Percentiles rank a stretch among this genome's conserved stretches.
phyloP scores from a whole-genome alignment of 1,284 basidiomycete species.

The Lentinula novae-zelandiae region DNA sequence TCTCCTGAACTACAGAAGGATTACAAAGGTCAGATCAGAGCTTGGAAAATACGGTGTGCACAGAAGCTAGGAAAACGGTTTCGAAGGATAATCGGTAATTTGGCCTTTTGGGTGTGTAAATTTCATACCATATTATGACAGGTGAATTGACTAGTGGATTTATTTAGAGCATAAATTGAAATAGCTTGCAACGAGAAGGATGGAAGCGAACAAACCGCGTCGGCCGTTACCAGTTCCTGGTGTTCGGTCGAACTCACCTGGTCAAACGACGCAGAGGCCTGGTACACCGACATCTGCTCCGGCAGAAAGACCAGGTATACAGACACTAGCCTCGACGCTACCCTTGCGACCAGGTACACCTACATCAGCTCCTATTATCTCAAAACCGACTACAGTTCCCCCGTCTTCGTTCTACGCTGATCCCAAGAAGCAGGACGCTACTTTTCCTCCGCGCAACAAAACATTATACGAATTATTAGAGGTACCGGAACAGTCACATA shows the following conservation, averaged over 20 bases:
- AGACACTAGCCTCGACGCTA: background rate
- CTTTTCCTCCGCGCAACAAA: background rate
- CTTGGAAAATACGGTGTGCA: too few relatives aligned
- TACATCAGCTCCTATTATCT: background rate
- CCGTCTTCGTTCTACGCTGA: constrained; percentile 34
- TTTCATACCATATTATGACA: too few relatives aligned
- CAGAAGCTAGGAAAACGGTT: too few relatives aligned
- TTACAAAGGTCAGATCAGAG: too few relatives aligned
- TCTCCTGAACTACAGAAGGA: background rate
- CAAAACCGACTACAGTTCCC: constrained; percentile 26
- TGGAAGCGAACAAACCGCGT: constrained; percentile 10
- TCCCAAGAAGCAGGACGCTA: constrained; percentile 3
- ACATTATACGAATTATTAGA: background rate
- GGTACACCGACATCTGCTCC: constrained; percentile 31
- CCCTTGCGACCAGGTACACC: background rate
- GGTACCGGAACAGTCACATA: background rate
- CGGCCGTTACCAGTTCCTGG: constrained; percentile 25
- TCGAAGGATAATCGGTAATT: too few relatives aligned
- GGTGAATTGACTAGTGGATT: background rate
- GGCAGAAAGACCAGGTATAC: background rate
- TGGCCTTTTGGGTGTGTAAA: too few relatives aligned
- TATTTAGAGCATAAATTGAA: background rate
- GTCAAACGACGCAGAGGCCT: constrained; percentile 32
- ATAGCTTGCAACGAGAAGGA: background rate
- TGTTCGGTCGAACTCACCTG: constrained; percentile 28